Base-by-base conservation (phyloP, 163 green algal genomes). In the Coccomyxa subellipsoidea region DNA sequence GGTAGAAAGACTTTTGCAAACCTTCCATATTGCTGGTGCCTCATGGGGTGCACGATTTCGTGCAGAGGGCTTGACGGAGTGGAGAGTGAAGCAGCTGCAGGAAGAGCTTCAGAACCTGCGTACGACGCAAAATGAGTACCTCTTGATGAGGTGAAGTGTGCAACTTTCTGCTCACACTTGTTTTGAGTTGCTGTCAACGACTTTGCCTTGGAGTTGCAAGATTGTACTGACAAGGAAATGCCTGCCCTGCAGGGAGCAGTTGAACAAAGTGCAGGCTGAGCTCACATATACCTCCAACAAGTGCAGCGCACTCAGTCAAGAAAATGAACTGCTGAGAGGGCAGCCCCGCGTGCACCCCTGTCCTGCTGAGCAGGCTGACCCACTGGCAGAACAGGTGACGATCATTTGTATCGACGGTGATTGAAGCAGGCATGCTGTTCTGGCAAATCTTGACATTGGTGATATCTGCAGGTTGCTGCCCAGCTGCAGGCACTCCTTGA, bases 401-500 rank as follows among this genome's bases (percentile, higher is more conserved):
- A 18, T n/a, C n/a, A n/a, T n/a, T n/a, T n/a, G 47, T 18, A 66
- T 12, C 47, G 47, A 66, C 47, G 47, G 18, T 12, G 47, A 66
- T 66, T 66, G 47, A n/a, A n/a, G n/a, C n/a, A n/a, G n/a, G n/a
- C n/a, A n/a, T n/a, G n/a, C n/a, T n/a, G n/a, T n/a, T n/a, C n/a
- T n/a, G n/a, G n/a, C n/a, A n/a, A n/a, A n/a, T n/a, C n/a, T n/a
- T n/a, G n/a, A n/a, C n/a, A n/a, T n/a, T n/a, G n/a, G n/a, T n/a
- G n/a, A n/a, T n/a, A n/a, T 73, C 9, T 79, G 38, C 71, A 80
- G 70, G 70, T 86, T 31, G 59, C 80, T 69, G 76, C 32, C 29
- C 84, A 88, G 40, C 39, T 88, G 76, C 81, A 87, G 36, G 78
- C 84, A 23, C 69, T 88, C 27, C 40, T 88, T 66, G 38, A 76